Percentiles rank a stretch among this genome's conserved stretches.
phyloP scores from a whole-genome alignment of 116 monocot species.

The Thalassia testudinum region DNA sequence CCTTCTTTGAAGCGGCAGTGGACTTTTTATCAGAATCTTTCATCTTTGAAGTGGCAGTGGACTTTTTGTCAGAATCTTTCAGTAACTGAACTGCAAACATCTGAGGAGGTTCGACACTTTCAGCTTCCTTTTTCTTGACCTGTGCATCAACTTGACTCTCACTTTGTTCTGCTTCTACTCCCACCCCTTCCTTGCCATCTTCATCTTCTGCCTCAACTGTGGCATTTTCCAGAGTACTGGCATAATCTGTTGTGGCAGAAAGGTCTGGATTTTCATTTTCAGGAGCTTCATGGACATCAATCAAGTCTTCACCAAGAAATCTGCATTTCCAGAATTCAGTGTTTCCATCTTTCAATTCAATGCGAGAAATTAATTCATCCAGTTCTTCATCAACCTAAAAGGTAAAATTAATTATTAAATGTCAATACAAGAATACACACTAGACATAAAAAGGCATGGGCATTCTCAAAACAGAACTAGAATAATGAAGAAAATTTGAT shows the following conservation, averaged over 20 bases:
- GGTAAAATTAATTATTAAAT: neutral
- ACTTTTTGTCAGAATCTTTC: conserved; percentile 86
- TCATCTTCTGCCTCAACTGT: conserved; percentile 71
- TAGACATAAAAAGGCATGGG: neutral
- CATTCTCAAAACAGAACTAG: neutral
- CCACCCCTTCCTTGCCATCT: conserved; percentile 41
- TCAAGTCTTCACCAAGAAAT: conserved; percentile 83
- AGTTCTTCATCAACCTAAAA: conserved; percentile 82
- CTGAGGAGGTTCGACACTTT: conserved; percentile 64
- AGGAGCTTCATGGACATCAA: conserved; percentile 22
- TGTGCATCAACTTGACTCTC: conserved; percentile 40
- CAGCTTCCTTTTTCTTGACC: conserved; percentile 60
- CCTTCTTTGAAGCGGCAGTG: conserved; percentile 23
- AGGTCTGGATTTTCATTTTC: conserved; percentile 33
- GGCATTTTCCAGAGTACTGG: conserved; percentile 41
- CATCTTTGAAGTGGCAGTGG: no score
- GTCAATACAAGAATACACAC: conserved; percentile 3
- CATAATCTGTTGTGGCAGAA: conserved; percentile 44
- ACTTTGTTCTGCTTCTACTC: conserved; percentile 38
- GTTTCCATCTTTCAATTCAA: conserved; percentile 81
- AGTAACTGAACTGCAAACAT: conserved; percentile 92
- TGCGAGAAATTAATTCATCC: conserved; percentile 77
- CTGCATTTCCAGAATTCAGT: conserved; percentile 87
- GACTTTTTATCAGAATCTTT: no score
- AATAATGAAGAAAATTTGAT: neutral